Percentiles rank a stretch among this genome's conserved stretches.
phyloP scores from a whole-genome alignment of 2,329 filamentous ascomycete genomes.

The Beauveria pseudobassiana region DNA sequence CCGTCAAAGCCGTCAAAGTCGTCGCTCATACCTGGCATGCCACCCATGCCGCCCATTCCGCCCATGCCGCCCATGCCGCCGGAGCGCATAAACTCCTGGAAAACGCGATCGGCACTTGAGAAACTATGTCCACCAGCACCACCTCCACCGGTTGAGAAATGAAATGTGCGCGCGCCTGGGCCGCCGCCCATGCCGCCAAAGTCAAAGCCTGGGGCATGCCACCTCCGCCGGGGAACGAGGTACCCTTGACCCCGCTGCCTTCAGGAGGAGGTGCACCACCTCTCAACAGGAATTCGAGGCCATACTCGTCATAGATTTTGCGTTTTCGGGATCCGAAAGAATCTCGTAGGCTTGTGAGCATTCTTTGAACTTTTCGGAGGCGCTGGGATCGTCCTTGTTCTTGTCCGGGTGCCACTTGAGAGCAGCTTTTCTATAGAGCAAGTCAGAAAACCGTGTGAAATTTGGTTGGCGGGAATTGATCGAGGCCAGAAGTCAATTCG shows the following conservation, averaged over 20 bases:
- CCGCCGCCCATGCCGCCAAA: slow-evolving; percentile 39
- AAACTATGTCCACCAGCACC: slow-evolving; percentile 65
- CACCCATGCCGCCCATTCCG: slow-evolving; percentile 27
- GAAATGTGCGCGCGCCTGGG: slow-evolving; percentile 49
- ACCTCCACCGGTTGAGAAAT: slow-evolving; percentile 52
- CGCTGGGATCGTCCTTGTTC: slow-evolving; percentile 83
- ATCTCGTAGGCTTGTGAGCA: slow-evolving; percentile 97
- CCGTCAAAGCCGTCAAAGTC: slow-evolving; percentile 47
- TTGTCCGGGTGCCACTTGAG: slow-evolving; percentile 96
- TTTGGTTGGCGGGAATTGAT: background rate
- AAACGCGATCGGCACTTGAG: slow-evolving; percentile 76
- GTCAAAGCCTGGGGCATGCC: slow-evolving; percentile 54
- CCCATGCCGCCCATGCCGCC: slow-evolving; percentile 32
- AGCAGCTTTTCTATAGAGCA: slow-evolving; percentile 63
- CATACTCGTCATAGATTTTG: slow-evolving; percentile 90
- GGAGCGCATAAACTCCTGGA: slow-evolving; percentile 69
- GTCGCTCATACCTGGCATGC: slow-evolving; percentile 33
- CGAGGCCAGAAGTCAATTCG: background rate
- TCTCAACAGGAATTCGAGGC: slow-evolving; percentile 83
- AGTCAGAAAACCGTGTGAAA: slow-evolving; percentile 8
- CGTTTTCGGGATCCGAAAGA: slow-evolving; percentile 90
- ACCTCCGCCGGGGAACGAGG: slow-evolving; percentile 52
- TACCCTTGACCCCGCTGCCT: slow-evolving; percentile 46
- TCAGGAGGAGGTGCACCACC: slow-evolving; percentile 66
- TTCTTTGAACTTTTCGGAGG: slow-evolving; percentile 95